Base-by-base conservation (phyloP, 169 alveolate species). In the Plasmodium gonderi region DNA sequence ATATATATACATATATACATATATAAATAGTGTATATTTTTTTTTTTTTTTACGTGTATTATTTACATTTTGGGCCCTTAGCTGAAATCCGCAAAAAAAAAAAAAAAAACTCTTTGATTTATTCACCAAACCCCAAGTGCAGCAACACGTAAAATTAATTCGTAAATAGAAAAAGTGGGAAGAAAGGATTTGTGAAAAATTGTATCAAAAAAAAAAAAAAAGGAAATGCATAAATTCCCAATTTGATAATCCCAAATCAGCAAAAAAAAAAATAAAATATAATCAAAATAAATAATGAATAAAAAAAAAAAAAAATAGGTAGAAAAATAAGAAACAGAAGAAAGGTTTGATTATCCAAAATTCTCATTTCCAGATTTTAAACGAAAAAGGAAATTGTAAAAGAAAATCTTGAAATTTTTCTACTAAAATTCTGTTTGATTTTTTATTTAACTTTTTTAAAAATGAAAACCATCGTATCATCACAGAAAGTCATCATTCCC, bases 381-480 rank as follows among this genome's bases (percentile, higher is more conserved):
- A 20, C 47, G 47, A 36, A 31, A 3, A 29, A 29, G 26, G 40
- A 31, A 36, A 31, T 40, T 5, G 5, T 29, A 29, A 68, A 8
- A 68, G 40, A 40, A 68, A 6, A 0, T 12, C 17, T 60, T 67
- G 47, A 29, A 26, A 40, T 68, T 12, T 29, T 68, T 60, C 31
- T 60, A 5, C 31, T 65, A n/a, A 5, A 4, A 26, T 8, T 65
- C 40, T 65, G 33, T 31, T 65, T 0, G 3, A n/a, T 29, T 68
- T 68, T 68, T 36, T 68, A 9, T 11, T 12, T 68, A 65, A 45
- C 33, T 40, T 76, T 65, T 44, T 54, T 80, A 3, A 95, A 94
- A 68, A 95, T 95, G 97, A 95, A 95, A 94, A 94, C 96, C 74
- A 91, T 85, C 20, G 91, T 89, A 36, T 91, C 97, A 14, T 76